These are phyloP conservation scores for Sinapis alba DNA, from an alignment of 441 rosid genomes.

Conservation along the genomic window DNA sequence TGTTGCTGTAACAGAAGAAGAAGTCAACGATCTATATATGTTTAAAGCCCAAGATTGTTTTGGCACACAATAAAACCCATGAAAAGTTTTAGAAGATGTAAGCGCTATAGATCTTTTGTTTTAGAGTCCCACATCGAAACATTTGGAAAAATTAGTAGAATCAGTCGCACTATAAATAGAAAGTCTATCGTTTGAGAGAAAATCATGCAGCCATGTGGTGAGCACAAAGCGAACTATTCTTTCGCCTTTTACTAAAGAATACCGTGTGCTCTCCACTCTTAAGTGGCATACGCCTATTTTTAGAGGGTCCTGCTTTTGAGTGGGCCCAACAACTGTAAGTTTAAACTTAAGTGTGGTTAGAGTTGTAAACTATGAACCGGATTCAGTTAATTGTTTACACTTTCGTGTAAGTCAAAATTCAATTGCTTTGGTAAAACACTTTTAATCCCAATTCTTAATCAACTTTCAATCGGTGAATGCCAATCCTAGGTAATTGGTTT, in stretches of 20 bases:
- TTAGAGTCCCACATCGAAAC: neutral
- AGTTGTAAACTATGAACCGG: too few relatives aligned
- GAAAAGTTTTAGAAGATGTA: neutral
- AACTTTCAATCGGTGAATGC: too few relatives aligned
- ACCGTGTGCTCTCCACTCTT: constrained; percentile 47
- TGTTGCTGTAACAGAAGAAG: neutral
- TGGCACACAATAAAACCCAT: constrained; percentile 24
- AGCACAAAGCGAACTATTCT: constrained; percentile 75
- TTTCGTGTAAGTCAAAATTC: too few relatives aligned
- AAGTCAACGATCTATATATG: neutral
- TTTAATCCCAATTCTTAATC: too few relatives aligned
- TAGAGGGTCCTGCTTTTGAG: constrained; percentile 10
- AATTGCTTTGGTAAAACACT: too few relatives aligned
- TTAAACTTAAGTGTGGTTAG: neutral
- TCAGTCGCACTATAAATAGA: neutral
- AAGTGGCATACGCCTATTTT: constrained; percentile 38
- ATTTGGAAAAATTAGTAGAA: neutral
- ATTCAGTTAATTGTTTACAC: too few relatives aligned
- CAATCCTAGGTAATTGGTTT: too few relatives aligned
- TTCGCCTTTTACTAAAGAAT: constrained; percentile 81
- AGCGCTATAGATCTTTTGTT: neutral
- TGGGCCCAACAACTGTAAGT: neutral
- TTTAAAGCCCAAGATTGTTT: neutral
- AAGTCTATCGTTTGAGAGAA: neutral
- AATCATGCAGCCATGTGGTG: constrained; percentile 52